phyloP scores from a whole-genome alignment of 371 early-diverging fungal species.

The Mycotypha africana region DNA sequence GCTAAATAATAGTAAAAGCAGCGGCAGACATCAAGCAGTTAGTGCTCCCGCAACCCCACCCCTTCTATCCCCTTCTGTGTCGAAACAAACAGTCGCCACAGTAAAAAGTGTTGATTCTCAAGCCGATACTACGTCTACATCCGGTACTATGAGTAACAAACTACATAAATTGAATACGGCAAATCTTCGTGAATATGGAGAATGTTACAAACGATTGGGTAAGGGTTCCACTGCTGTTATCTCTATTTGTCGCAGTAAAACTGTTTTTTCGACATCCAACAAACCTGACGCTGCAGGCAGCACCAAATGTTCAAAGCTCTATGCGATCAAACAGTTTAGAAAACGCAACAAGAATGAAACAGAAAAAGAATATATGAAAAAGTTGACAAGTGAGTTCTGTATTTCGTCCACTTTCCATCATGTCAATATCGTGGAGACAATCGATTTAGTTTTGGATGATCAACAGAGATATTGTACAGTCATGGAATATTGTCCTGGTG shows the following conservation, averaged over 20 bases:
- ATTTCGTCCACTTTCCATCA: conserved; percentile 81
- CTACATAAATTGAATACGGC: conserved; percentile 12
- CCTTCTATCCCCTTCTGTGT: neutral
- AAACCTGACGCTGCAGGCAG: neutral
- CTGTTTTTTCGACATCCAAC: neutral
- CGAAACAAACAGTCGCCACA: conserved; percentile 1
- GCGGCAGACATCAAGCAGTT: neutral
- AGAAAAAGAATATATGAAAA: conserved; percentile 87
- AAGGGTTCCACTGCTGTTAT: conserved; percentile 87
- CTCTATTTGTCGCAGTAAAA: conserved; percentile 56
- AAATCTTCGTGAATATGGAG: conserved; percentile 59
- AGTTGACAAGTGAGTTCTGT: conserved; percentile 88
- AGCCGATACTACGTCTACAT: neutral
- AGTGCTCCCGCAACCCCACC: neutral
- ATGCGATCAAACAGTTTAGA: conserved; percentile 91
- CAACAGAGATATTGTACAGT: conserved; percentile 91
- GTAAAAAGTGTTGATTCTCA: conserved; percentile 2
- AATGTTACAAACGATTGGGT: conserved; percentile 73
- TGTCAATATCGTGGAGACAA: conserved; percentile 81
- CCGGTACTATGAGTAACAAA: conserved; percentile 1
- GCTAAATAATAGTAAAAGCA: too few relatives aligned
- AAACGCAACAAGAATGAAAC: conserved; percentile 79
- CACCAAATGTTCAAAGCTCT: conserved; percentile 49
- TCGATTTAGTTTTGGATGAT: conserved; percentile 91
- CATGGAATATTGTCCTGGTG: conserved; percentile 89